These are phyloP conservation scores for Scleroderma citrinum DNA, from an alignment of 768 basidiomycete species.

Conservation along the genomic window DNA sequence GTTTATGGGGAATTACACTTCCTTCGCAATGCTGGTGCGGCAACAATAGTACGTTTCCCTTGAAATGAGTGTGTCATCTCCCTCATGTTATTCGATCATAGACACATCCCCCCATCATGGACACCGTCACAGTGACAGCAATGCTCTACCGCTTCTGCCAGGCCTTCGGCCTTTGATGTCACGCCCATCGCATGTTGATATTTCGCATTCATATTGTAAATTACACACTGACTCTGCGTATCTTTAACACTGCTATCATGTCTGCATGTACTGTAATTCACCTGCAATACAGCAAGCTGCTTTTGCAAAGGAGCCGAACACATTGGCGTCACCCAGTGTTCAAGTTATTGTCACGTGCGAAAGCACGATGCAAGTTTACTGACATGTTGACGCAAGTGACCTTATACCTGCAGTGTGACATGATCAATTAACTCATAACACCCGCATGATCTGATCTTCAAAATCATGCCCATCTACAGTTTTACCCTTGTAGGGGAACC, in stretches of 20 bases:
- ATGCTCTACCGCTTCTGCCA: slow-evolving; percentile 82
- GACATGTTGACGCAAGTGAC: slow-evolving; percentile 9
- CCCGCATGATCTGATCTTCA: slow-evolving; percentile 16
- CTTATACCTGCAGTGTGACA: slow-evolving; percentile 13
- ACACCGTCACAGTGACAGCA: slow-evolving; percentile 76
- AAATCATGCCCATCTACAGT: slow-evolving; percentile 39
- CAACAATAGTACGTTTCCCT: slow-evolving; percentile 59
- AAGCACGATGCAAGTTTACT: slow-evolving; percentile 23
- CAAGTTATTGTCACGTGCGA: slow-evolving; percentile 22
- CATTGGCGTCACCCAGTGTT: slow-evolving; percentile 12
- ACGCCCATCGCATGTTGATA: slow-evolving; percentile 7
- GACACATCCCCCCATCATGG: slow-evolving; percentile 90
- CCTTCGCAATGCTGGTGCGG: slow-evolving; percentile 69
- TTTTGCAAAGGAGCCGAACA: slow-evolving; percentile 17
- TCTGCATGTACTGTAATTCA: slow-evolving; percentile 26
- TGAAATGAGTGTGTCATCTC: slow-evolving; percentile 13
- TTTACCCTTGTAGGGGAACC: slow-evolving; percentile 46
- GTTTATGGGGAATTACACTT: slow-evolving; percentile 85
- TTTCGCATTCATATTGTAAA: slow-evolving; percentile 27
- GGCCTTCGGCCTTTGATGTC: slow-evolving; percentile 39
- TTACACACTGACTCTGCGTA: slow-evolving; percentile 20
- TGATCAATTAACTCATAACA: slow-evolving; percentile 27
- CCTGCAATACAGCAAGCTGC: slow-evolving; percentile 21
- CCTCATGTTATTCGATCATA: slow-evolving; percentile 29
- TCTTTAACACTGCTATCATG: slow-evolving; percentile 23